Conservation (phyloP, 2,329 filamentous ascomycete genomes). For the Raffaelea deltoideospora region DNA sequence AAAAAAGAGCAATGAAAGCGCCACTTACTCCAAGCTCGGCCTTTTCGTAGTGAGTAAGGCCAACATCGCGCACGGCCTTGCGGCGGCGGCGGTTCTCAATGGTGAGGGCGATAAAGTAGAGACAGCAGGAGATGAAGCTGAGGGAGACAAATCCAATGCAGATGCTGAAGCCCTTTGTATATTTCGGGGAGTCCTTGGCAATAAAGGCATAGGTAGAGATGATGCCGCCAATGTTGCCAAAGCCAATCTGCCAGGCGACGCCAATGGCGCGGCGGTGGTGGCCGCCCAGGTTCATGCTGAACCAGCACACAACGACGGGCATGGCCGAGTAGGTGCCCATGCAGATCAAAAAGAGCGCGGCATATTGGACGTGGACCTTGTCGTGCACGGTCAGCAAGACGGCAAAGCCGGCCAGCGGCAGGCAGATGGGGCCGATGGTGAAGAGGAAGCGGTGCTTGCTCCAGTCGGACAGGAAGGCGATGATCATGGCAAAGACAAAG, state of each 20-base stretch:
- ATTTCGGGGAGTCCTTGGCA: constrained; percentile 50
- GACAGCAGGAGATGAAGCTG: constrained; percentile 42
- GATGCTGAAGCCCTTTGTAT: constrained; percentile 61
- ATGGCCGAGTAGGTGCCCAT: constrained; percentile 75
- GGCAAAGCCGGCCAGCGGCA: constrained; percentile 60
- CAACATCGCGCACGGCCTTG: constrained; percentile 15
- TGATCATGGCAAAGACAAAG: constrained; percentile 62
- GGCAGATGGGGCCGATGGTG: constrained; percentile 48
- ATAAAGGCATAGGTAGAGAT: constrained; percentile 60
- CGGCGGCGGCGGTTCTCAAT: constrained; percentile 46
- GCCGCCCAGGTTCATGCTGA: constrained; percentile 63
- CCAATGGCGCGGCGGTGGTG: constrained; percentile 58
- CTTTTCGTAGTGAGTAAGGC: constrained; percentile 20
- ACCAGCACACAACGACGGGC: constrained; percentile 77
- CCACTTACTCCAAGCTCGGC: constrained; percentile 25
- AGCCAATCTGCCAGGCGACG: constrained; percentile 62
- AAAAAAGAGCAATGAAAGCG: too few species aligned
- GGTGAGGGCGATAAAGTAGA: constrained; percentile 45
- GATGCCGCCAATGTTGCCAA: constrained; percentile 68
- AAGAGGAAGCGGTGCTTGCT: constrained; percentile 61
- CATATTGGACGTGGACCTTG: constrained; percentile 55
- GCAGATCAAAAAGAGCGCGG: constrained; percentile 66
- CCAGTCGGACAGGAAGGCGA: constrained; percentile 59
- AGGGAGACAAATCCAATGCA: constrained; percentile 59
- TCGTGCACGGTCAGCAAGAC: constrained; percentile 61